phyloP scores from a whole-genome alignment of 1,139 yeast genomes.

The Tardiomyces blankii region DNA sequence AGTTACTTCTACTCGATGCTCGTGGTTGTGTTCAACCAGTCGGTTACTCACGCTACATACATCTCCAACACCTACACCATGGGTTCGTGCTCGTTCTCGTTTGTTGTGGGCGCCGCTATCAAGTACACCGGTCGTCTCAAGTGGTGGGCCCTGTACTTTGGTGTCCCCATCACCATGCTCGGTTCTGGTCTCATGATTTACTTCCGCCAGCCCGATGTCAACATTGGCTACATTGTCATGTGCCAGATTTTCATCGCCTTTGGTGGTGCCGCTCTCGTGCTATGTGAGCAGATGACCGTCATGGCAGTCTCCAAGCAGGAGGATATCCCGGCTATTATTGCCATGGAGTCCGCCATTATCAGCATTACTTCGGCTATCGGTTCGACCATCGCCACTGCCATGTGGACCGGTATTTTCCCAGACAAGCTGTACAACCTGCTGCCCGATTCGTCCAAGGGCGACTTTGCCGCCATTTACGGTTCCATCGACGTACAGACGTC shows the following conservation, averaged over 20 bases:
- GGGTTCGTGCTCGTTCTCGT: slow-evolving; percentile 20
- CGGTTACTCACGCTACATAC: slow-evolving; percentile 18
- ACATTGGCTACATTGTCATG: slow-evolving; percentile 23
- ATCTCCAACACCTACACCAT: slow-evolving; percentile 23
- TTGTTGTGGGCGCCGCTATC: slow-evolving; percentile 20
- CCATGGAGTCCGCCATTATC: slow-evolving; percentile 7
- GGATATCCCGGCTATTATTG: slow-evolving; percentile 19
- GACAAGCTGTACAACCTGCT: no score
- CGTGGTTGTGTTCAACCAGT: slow-evolving; percentile 19
- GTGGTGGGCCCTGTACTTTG: slow-evolving; percentile 18
- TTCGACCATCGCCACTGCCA: no score
- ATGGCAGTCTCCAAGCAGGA: slow-evolving; percentile 19
- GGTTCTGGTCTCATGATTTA: slow-evolving; percentile 25
- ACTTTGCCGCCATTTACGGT: no score
- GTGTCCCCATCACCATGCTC: slow-evolving; percentile 20
- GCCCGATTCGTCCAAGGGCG: no score
- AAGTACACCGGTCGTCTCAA: slow-evolving; percentile 23
- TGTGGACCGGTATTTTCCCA: no score
- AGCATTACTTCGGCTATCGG: no score
- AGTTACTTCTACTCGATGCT: slow-evolving; percentile 19
- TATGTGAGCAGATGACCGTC: slow-evolving; percentile 22
- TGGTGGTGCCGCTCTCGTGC: slow-evolving; percentile 22
- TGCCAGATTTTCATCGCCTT: slow-evolving; percentile 26
- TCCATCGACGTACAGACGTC: no score
- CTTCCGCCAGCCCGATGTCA: slow-evolving; percentile 17